Base-by-base conservation (phyloP, 352 stramenopile genomes). In the Albugo laibachii region DNA sequence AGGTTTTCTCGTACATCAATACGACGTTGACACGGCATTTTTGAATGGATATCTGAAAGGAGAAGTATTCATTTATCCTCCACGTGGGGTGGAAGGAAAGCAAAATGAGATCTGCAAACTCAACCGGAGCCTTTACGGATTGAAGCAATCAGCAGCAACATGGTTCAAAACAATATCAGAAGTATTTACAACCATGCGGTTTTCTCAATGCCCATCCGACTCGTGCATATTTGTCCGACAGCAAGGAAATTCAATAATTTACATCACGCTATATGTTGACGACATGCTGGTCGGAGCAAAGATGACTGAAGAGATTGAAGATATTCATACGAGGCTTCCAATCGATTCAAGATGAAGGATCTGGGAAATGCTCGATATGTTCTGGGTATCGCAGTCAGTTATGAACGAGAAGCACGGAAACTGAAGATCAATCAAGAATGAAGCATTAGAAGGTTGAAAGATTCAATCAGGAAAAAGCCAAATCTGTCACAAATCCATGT, bases 1-100 rank as follows among this genome's bases (percentile, higher is more conserved):
- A 1, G 5, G 42, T 13, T 11, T 46, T 14, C 1, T 21, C 0
- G 36, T 59, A 16, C 13, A 34, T 14, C 57, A 63, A 31, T 54
- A 44, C 18, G 49, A 58, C 18, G 16, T 70, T 35, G 49, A 67
- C 4, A 66, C 63, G 11, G 56, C 63, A 5, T 67, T 69, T 38
- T 18, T 68, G 0, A 64, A 69, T 35, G 62, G 62, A 4, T 46
- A 57, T 5, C 18, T 63, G 0, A 35, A 61, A 2, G 56, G 64
- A 18, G n/a, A 36, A 0, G 55, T 62, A 1, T 59, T 51, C 36
- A 65, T 64, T 48, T 31, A 36, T 6, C 16, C 43, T 2, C 54
- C 60, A 1, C 2, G 45, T 4, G 53, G 49, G n/a, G 40, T 66
- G 2, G 36, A 52, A 10, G 47, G 39, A 11, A 2, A 2, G 11